Conservation (phyloP, 176 grass and related monocot species). For the Phyllostachys edulis region DNA sequence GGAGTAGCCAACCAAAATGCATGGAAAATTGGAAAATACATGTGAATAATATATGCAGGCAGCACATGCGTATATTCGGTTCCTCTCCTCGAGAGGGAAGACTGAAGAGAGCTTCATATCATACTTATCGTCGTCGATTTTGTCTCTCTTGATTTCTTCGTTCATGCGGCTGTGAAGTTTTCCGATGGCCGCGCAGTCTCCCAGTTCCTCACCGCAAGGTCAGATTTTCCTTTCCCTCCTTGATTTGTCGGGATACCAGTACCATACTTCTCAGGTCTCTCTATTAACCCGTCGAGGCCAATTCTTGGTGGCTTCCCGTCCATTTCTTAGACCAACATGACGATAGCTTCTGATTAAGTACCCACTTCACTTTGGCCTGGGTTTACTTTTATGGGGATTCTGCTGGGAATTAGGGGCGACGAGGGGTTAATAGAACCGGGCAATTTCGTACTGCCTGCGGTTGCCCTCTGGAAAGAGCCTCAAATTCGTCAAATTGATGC, state of each 20-base stretch:
- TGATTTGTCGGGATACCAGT: not conserved
- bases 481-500: not conserved
- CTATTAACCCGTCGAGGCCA: not conserved
- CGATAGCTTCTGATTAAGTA: not conserved
- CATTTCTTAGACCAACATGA: not conserved
- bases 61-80: no score
- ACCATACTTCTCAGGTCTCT: not conserved
- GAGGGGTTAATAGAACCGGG: not conserved
- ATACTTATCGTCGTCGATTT: no score
- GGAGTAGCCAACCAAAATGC: no score
- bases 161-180: not conserved
- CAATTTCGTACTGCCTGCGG: not conserved
- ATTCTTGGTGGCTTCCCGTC: not conserved
- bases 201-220: constrained; percentile 34
- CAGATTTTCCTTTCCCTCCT: not conserved
- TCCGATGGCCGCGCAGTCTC: constrained; percentile 36
- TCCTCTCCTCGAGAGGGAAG: no score
- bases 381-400: not conserved
- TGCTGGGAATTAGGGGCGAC: not conserved
- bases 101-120: no score
- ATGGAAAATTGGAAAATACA: no score
- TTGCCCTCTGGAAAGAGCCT: not conserved
- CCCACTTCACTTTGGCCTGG: not conserved
- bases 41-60: no score
- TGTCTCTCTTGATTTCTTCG: no score